A percentile compares a stretch with the other conserved stretches of the same genome.
Evolutionary conservation across 805 yeast genomes (phyloP).

Genomic region (Candida methanosorbosa): DNA sequence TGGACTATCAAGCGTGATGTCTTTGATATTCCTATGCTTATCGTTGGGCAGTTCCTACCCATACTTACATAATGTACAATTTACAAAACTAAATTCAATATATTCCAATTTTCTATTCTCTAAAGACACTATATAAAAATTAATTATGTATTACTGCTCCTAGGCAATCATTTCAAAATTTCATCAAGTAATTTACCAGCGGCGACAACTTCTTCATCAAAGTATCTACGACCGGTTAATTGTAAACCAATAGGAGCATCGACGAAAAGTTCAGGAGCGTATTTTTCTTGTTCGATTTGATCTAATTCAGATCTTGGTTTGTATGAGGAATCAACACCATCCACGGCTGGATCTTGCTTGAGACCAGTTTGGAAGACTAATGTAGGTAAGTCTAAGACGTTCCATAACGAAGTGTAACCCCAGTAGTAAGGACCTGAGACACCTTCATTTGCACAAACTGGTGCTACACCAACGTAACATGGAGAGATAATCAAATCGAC

Average conservation of each 20-base stretch:
- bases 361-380: slow-evolving; percentile 56
- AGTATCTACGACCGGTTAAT: slow-evolving; percentile 43
- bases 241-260: slow-evolving; percentile 52
- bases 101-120: background rate
- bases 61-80: slow-evolving; percentile 37
- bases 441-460: slow-evolving; percentile 42
- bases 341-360: slow-evolving; percentile 42
- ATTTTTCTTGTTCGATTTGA: slow-evolving; percentile 36
- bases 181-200: slow-evolving; percentile 22
- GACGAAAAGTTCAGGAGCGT: slow-evolving; percentile 35
- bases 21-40: slow-evolving; percentile 77
- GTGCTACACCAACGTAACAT: slow-evolving; percentile 64
- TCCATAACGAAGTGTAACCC: slow-evolving; percentile 75
- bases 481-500: slow-evolving; percentile 66
- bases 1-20: slow-evolving; percentile 83
- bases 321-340: slow-evolving; percentile 34
- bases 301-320: slow-evolving; percentile 38
- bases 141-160: background rate
- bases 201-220: slow-evolving; percentile 44
- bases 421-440: slow-evolving; percentile 50
- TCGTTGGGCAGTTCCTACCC: slow-evolving; percentile 76
- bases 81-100: too few species aligned
- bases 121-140: background rate
- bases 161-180: slow-evolving; percentile 13
- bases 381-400: slow-evolving; percentile 63